Percentiles rank a stretch among this genome's conserved stretches.
Evolutionary conservation across 139 green algal species (phyloP).

Genomic region (Closterium sp.): DNA sequence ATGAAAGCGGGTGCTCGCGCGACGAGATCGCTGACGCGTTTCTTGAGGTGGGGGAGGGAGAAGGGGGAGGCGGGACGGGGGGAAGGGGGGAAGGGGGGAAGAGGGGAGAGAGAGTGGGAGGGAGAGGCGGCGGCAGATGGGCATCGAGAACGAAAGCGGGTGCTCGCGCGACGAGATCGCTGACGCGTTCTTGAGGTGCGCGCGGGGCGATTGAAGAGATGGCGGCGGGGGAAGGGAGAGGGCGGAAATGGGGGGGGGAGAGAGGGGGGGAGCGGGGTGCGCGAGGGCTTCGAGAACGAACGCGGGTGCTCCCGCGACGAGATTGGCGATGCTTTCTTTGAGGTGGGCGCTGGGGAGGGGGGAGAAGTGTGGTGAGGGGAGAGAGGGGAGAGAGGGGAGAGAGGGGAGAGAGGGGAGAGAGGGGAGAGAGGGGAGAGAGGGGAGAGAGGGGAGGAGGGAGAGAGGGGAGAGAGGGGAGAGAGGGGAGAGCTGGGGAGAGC

Average conservation of each 20-base stretch:
- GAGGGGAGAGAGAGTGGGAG: too few relatives aligned
- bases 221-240: too few relatives aligned
- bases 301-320: constrained; percentile 51
- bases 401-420: too few relatives aligned
- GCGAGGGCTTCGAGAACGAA: constrained; percentile 52
- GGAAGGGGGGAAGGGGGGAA: too few relatives aligned
- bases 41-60: constrained; percentile 25
- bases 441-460: too few relatives aligned
- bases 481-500: neutral
- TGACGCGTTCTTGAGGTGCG: constrained; percentile 43
- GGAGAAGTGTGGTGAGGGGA: too few relatives aligned
- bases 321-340: constrained; percentile 36
- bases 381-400: neutral
- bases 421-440: too few relatives aligned
- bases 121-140: too few relatives aligned
- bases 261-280: too few relatives aligned
- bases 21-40: constrained; percentile 51
- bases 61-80: too few relatives aligned
- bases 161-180: constrained; percentile 52
- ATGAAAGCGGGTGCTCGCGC: constrained; percentile 48
- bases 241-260: too few relatives aligned
- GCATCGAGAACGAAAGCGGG: constrained; percentile 48
- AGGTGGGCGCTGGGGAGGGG: constrained; percentile 7
- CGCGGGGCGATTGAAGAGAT: too few relatives aligned
- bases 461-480: neutral